Percentiles rank a stretch among this genome's conserved stretches.
Evolutionary conservation across 2,329 filamentous ascomycete species (phyloP).

Genomic region (Fusarium brevicatenulatum): DNA sequence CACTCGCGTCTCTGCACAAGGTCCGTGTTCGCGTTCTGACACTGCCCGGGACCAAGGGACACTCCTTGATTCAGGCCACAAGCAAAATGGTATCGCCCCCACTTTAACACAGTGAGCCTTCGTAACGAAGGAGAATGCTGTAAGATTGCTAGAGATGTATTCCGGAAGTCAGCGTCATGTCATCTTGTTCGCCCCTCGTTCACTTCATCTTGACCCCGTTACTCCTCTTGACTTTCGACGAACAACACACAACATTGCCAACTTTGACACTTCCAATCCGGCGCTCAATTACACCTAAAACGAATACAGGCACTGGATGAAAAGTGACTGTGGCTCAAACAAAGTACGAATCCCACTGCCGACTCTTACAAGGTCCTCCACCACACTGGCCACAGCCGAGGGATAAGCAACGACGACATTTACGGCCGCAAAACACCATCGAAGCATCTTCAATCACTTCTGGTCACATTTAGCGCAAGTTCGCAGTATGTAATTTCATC

Average conservation of each 20-base stretch:
- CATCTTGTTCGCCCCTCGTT: accelerated
- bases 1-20: background rate
- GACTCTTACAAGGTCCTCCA: background rate
- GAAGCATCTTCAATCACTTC: accelerated
- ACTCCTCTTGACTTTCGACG: background rate
- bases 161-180: accelerated
- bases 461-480: accelerated
- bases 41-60: no score
- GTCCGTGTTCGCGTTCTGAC: background rate
- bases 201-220: background rate
- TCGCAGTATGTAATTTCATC: accelerated
- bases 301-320: accelerated
- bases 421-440: accelerated
- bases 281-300: background rate
- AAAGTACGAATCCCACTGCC: accelerated
- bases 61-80: background rate
- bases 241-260: background rate
- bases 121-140: accelerated
- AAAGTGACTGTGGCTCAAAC: accelerated
- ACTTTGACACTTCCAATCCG: no score
- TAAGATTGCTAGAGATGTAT: accelerated
- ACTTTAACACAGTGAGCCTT: background rate
- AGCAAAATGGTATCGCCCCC: accelerated
- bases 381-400: no score
- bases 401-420: accelerated